Evolutionary conservation across 116 monocot genomes (phyloP).

Genomic region (Phalaenopsis hybrid): DNA sequence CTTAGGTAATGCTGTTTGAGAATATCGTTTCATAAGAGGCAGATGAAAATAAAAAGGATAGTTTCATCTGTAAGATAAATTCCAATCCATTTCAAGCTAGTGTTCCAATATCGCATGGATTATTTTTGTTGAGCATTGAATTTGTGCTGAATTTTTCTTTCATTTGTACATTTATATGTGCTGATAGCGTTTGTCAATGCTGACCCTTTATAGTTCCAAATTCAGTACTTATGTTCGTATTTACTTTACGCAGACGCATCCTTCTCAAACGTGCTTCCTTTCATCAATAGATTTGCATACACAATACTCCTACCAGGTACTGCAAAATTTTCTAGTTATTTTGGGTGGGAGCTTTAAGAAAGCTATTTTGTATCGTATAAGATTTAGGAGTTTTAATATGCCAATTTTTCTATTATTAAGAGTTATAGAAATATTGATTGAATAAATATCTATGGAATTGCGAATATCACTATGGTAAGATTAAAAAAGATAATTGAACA

Average conservation of each 20-base stretch:
- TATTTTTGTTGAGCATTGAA: too few species aligned
- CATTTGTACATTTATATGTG: neutral
- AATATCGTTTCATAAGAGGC: neutral
- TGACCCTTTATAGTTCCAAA: neutral
- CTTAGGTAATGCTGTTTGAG: neutral
- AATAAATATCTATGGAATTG: neutral
- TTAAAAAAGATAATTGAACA: neutral
- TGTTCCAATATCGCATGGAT: neutral
- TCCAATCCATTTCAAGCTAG: neutral
- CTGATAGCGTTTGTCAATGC: neutral
- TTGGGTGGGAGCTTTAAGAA: neutral
- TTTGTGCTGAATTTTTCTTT: neutral
- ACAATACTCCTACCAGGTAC: conserved; percentile 90
- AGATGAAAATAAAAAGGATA: neutral
- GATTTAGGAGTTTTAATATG: neutral
- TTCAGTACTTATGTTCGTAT: neutral
- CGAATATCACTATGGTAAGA: neutral
- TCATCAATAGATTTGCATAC: conserved; percentile 90
- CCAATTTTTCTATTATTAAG: neutral
- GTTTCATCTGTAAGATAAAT: neutral
- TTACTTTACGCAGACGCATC: conserved; percentile 62
- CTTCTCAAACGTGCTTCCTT: conserved; percentile 91
- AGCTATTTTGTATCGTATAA: neutral
- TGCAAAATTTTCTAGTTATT: neutral
- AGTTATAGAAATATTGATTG: neutral